phyloP scores from a whole-genome alignment of 805 yeast genomes.

The Wickerhamomyces subpelliculosus region DNA sequence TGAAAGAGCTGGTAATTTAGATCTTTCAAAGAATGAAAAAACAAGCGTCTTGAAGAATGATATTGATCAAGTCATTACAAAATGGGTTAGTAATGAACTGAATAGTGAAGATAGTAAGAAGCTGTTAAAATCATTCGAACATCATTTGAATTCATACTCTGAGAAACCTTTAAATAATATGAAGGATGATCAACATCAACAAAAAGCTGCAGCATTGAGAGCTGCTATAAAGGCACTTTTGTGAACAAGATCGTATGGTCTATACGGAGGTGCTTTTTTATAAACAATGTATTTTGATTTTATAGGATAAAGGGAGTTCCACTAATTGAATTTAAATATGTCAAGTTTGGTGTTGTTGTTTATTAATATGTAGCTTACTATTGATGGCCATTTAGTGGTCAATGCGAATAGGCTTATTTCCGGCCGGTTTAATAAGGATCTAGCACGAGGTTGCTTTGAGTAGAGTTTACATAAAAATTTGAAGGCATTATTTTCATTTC shows the following conservation, averaged over 20 bases:
- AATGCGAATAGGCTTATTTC: too few relatives aligned
- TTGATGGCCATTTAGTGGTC: too few relatives aligned
- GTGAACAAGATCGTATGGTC: background rate
- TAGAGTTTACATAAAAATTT: too few relatives aligned
- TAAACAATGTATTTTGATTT: too few relatives aligned
- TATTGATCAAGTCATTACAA: slow-evolving; percentile 14
- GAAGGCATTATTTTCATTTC: too few relatives aligned
- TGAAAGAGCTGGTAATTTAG: slow-evolving; percentile 16
- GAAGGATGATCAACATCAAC: slow-evolving; percentile 2
- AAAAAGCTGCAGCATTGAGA: slow-evolving; percentile 10
- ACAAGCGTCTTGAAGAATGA: slow-evolving; percentile 8
- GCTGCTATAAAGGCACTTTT: slow-evolving; percentile 12
- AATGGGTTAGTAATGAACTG: slow-evolving; percentile 16
- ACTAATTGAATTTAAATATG: too few relatives aligned
- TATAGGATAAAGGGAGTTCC: too few relatives aligned
- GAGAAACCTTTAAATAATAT: background rate
- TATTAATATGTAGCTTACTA: too few relatives aligned
- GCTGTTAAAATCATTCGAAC: slow-evolving; percentile 11
- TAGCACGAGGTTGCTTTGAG: too few relatives aligned
- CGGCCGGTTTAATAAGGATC: too few relatives aligned
- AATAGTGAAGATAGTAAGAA: slow-evolving; percentile 10
- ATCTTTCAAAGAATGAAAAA: slow-evolving; percentile 4
- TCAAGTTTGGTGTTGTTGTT: too few relatives aligned
- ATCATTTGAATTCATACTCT: slow-evolving; percentile 14
- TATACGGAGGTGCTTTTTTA: too few relatives aligned